Percentiles rank a stretch among this genome's conserved stretches.
Evolutionary conservation across 768 basidiomycete genomes (phyloP).

Genomic region (Podaxis sp.): DNA sequence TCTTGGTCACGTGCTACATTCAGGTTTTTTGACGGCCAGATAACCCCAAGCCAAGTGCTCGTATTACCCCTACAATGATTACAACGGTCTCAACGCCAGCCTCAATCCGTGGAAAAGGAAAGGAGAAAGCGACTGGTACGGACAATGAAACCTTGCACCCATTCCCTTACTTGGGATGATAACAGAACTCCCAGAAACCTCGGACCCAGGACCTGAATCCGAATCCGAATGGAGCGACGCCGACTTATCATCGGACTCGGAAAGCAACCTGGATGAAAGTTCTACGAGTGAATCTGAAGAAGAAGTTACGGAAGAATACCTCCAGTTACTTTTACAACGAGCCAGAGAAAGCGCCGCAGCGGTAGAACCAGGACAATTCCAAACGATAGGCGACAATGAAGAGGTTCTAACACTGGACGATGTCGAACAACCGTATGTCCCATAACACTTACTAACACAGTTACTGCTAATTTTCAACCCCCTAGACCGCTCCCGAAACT

Average conservation of each 20-base stretch:
- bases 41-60: not conserved
- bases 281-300: constrained; percentile 36
- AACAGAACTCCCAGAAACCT: constrained; percentile 18
- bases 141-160: not conserved
- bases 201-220: constrained; percentile 36
- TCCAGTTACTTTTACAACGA: constrained; percentile 61
- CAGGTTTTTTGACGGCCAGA: not conserved
- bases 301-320: constrained; percentile 55
- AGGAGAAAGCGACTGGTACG: constrained; percentile 40
- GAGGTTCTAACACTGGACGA: constrained; percentile 52
- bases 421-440: constrained; percentile 34
- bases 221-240: constrained; percentile 30
- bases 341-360: constrained; percentile 51
- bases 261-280: not conserved
- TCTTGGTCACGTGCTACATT: constrained; percentile 7
- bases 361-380: constrained; percentile 26
- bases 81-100: constrained; percentile 16
- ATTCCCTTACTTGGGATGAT: not conserved
- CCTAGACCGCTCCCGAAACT: constrained; percentile 59
- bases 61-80: constrained; percentile 7
- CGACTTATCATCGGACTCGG: not conserved
- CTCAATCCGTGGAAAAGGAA: constrained; percentile 36
- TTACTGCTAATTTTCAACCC: constrained; percentile 6
- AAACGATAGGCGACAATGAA: constrained; percentile 36
- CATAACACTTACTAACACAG: not conserved